phyloP scores from a whole-genome alignment of 2,329 filamentous ascomycete genomes.

The Didymosphaeria variabile region DNA sequence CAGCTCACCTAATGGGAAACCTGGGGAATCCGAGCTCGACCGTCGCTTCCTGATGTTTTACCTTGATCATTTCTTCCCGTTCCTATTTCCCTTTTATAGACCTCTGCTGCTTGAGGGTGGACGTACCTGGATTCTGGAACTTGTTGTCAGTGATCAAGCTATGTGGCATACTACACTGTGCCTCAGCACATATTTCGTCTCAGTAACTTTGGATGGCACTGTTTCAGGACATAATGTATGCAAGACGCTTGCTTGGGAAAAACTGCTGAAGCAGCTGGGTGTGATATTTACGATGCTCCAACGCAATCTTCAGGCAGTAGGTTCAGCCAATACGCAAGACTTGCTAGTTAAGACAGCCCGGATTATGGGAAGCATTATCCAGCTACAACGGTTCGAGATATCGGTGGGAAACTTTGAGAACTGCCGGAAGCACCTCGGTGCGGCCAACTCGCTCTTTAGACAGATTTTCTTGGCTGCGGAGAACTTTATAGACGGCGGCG shows the following conservation, averaged over 20 bases:
- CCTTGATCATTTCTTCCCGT: constrained; percentile 12
- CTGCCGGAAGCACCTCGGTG: constrained; percentile 62
- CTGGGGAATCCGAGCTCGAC: constrained; percentile 16
- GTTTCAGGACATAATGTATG: constrained; percentile 7
- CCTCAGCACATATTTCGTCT: constrained; percentile 17
- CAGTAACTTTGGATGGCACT: constrained; percentile 12
- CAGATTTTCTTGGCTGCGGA: constrained; percentile 42
- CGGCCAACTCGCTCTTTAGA: constrained; percentile 60
- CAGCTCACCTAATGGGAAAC: constrained; percentile 8
- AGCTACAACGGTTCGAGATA: constrained; percentile 64
- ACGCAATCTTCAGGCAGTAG: constrained; percentile 21
- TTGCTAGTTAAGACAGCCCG: neutral
- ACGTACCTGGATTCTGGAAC: constrained; percentile 8
- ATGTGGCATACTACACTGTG: constrained; percentile 16
- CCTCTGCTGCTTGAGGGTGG: constrained; percentile 9
- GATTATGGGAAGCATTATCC: constrained; percentile 57
- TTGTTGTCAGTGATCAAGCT: constrained; percentile 6
- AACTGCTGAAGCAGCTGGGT: constrained; percentile 13
- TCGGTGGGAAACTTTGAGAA: constrained; percentile 57
- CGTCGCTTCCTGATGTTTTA: constrained; percentile 18
- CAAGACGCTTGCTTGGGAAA: constrained; percentile 18
- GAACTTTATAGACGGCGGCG: constrained; percentile 10
- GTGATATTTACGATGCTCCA: constrained; percentile 11
- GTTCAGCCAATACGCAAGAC: neutral
- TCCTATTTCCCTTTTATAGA: constrained; percentile 12